Conservation (phyloP, 495 filamentous ascomycete species). For the Aspergillus ellipticus region DNA sequence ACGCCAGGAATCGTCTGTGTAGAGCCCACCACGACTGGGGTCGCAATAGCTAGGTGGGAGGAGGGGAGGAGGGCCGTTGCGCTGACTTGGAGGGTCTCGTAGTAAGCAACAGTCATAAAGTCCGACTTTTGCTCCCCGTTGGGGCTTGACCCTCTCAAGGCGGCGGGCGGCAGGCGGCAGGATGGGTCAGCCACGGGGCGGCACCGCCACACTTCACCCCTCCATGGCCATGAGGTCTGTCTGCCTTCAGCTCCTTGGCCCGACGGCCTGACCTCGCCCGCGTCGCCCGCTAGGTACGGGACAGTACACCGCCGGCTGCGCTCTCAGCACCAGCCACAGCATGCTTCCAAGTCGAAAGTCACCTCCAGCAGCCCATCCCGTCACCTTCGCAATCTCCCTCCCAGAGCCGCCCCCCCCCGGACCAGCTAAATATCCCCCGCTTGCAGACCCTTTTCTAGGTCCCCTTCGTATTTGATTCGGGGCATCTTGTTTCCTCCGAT, state of each 20-base stretch:
- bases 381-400: conserved; percentile 21
- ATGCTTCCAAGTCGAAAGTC: conserved; percentile 6
- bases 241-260: not conserved
- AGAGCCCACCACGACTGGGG: not conserved
- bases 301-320: not conserved
- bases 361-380: conserved; percentile 10
- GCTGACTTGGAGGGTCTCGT: not conserved
- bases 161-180: not conserved
- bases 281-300: not conserved
- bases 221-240: not conserved
- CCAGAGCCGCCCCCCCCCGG: conserved; percentile 27
- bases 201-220: conserved; percentile 25
- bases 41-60: not conserved
- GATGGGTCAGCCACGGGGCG: conserved; percentile 13
- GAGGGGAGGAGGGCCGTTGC: not conserved
- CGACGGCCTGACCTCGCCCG: not conserved
- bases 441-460: not conserved
- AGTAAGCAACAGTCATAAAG: conserved; percentile 14
- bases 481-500: not conserved
- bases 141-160: conserved; percentile 22
- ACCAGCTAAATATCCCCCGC: conserved; percentile 17
- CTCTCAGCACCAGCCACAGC: conserved; percentile 23
- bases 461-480: conserved; percentile 2
- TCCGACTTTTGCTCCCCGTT: conserved; percentile 12
- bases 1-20: not conserved